Percentiles rank a stretch among this genome's conserved stretches.
Evolutionary conservation across 441 rosid species (phyloP).

Genomic region (Pelargonium australe): DNA sequence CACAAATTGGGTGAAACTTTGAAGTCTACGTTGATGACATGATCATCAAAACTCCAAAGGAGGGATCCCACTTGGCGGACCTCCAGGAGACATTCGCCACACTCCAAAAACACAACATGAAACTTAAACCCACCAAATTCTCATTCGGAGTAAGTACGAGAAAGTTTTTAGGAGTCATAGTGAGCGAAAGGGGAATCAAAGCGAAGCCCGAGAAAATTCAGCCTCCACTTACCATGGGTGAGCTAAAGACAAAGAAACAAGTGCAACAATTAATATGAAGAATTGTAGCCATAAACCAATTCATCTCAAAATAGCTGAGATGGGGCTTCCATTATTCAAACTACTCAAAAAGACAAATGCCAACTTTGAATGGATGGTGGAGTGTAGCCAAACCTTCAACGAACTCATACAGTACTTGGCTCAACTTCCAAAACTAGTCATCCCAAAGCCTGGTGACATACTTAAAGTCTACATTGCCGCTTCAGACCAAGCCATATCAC

Average conservation of each 20-base stretch:
- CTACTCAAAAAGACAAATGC: too few species aligned
- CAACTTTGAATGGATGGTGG: too few species aligned
- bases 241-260: not conserved
- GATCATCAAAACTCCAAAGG: not conserved
- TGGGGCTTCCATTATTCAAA: too few species aligned
- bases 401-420: too few species aligned
- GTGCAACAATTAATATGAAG: not conserved
- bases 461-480: too few species aligned
- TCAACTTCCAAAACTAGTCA: too few species aligned
- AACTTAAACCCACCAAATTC: not conserved
- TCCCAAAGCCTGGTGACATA: too few species aligned
- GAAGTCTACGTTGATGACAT: not conserved
- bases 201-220: not conserved
- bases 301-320: not conserved
- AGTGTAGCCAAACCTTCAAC: too few species aligned
- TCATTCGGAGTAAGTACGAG: not conserved
- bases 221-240: not conserved
- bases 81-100: not conserved
- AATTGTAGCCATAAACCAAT: not conserved
- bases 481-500: too few species aligned
- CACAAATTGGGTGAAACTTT: not conserved
- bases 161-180: not conserved
- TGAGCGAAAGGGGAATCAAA: not conserved
- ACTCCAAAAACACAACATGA: not conserved
- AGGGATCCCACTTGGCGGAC: not conserved